Base-by-base conservation (phyloP, 495 filamentous ascomycete genomes). In the Lasiosphaeria hispida region DNA sequence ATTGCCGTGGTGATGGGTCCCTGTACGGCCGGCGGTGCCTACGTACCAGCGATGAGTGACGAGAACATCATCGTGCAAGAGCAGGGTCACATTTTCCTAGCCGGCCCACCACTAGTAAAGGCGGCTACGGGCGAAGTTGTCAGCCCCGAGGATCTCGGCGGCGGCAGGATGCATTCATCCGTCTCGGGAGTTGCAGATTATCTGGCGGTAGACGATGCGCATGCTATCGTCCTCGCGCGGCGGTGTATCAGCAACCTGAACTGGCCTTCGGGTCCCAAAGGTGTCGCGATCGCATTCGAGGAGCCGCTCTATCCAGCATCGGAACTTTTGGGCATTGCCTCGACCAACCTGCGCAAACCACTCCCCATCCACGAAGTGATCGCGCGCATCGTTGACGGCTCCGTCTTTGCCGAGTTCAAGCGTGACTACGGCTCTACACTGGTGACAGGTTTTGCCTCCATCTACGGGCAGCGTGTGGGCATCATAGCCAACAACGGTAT, bases 401-500 rank as follows among this genome's bases (percentile, higher is more conserved):
- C 86, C 44, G 83, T 85, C 50, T 96, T 98, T 65, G 79, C 90
- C 38, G 95, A 97, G 71, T 98, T 97, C 80, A 98, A 98, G 74
- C 85, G 87, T 39, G 85, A 89, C 72, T 98, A 95, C 74, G 94
- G 94, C 40, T 82, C 82, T 2, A 96, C 91, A 0, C 84, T 98
- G 3, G 89, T 97, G 3, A 97, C 94, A 0, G 93, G 94, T 23
- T 98, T 97, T 69, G 92, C 89, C 1, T 78, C 77, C 57, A 97
- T 97, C 66, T 89, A 96, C 72, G 90, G 91, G 34, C 88, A 96
- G 55, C 89, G 85, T 40, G 89, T 98, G 14, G 94, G 94, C 48
- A 96, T 98, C 60, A 77, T 98, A 5, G 94, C 92, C 49, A 97
- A 97, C 78, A 96, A 97, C 67, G 95, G 95, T 49, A 96, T 97